Conservation (phyloP, 768 basidiomycete species). For the Ephemerocybe angulata region DNA sequence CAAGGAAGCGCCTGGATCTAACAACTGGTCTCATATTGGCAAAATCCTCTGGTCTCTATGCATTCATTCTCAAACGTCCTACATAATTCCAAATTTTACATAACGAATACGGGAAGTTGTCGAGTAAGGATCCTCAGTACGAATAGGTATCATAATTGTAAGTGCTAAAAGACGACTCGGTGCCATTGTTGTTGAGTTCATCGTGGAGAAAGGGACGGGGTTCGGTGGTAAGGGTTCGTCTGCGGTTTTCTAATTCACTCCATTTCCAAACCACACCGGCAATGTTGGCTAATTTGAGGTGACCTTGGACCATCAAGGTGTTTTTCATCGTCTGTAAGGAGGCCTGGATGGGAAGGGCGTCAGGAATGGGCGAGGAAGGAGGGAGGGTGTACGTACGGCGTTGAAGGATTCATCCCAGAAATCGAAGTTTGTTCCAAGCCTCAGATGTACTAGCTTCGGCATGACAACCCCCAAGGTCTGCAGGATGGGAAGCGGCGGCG, state of each 20-base stretch:
- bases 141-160: no score
- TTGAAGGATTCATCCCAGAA: constrained; percentile 42
- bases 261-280: constrained; percentile 72
- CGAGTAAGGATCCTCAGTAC: no score
- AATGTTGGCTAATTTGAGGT: constrained; percentile 65
- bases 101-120: no score
- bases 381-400: constrained; percentile 37
- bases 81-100: no score
- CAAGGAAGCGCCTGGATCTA: no score
- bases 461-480: constrained; percentile 52
- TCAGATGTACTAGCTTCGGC: constrained; percentile 60
- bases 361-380: constrained; percentile 3
- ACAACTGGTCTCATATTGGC: no score
- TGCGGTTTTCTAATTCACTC: constrained; percentile 2
- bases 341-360: constrained; percentile 18
- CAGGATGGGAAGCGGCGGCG: constrained; percentile 54
- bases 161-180: no score
- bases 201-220: no score
- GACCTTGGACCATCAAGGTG: constrained; percentile 49
- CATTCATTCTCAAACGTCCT: no score
- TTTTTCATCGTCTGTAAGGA: constrained; percentile 35
- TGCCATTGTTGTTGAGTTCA: no score
- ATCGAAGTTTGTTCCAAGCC: constrained; percentile 56
- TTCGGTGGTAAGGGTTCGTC: constrained; percentile 6
- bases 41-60: no score